Percentiles rank a stretch among this genome's conserved stretches.
Evolutionary conservation across 441 rosid genomes (phyloP).

Genomic region (Pelargonium exstipulatum): DNA sequence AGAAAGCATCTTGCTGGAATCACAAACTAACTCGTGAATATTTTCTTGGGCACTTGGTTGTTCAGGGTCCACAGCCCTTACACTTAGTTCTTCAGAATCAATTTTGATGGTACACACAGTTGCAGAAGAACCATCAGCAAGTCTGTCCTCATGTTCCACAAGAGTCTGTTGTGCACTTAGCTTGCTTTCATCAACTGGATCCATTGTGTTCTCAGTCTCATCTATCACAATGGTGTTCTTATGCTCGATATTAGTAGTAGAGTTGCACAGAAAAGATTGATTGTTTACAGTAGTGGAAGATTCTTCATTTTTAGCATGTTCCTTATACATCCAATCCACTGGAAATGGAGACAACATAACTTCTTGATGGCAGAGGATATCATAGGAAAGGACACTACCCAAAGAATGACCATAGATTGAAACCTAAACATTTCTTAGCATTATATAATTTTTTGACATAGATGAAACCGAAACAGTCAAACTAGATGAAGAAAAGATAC

Average conservation of each 20-base stretch:
- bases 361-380: slow-evolving; percentile 95
- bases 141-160: slow-evolving; percentile 25
- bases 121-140: slow-evolving; percentile 27
- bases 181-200: slow-evolving; percentile 28
- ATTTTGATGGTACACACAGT: slow-evolving; percentile 25
- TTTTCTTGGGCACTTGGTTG: slow-evolving; percentile 31
- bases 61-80: slow-evolving; percentile 21
- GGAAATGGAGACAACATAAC: slow-evolving; percentile 76
- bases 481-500: slow-evolving; percentile 35
- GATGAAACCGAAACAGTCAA: slow-evolving; percentile 11
- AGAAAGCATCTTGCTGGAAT: slow-evolving; percentile 24
- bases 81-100: slow-evolving; percentile 22
- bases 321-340: slow-evolving; percentile 65
- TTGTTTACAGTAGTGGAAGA: slow-evolving; percentile 26
- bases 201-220: slow-evolving; percentile 27
- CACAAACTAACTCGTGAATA: slow-evolving; percentile 23
- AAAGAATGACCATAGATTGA: slow-evolving; percentile 89
- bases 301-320: slow-evolving; percentile 36
- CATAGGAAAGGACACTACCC: slow-evolving; percentile 93
- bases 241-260: slow-evolving; percentile 30
- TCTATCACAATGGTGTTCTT: slow-evolving; percentile 24
- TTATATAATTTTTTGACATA: slow-evolving; percentile 2
- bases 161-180: slow-evolving; percentile 26
- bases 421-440: slow-evolving; percentile 41
- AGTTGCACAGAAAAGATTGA: slow-evolving; percentile 28